Evolutionary conservation across 805 yeast genomes (phyloP).

Genomic region (Teunomyces aglyptinius): DNA sequence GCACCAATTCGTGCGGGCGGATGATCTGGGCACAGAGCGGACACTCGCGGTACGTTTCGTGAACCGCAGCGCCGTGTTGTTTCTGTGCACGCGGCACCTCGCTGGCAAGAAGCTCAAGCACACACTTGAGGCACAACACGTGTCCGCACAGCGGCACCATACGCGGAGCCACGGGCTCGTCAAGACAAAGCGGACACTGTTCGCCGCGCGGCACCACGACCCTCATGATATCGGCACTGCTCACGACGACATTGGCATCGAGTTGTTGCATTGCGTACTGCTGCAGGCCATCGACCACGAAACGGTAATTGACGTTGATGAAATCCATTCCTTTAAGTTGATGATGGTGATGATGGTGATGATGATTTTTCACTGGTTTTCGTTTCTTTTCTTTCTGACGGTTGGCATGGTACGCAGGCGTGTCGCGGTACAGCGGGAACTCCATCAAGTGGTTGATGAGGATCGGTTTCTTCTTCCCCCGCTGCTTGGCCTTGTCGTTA

Average conservation of each 20-base stretch:
- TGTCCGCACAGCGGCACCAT: conserved; percentile 94
- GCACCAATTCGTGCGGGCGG: conserved; percentile 56
- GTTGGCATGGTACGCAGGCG: conserved; percentile 23
- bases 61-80: conserved; percentile 32
- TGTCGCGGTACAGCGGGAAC: conserved; percentile 44
- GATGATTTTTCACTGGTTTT: not conserved
- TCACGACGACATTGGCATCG: conserved; percentile 77
- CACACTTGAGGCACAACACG: conserved; percentile 79
- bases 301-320: conserved; percentile 80
- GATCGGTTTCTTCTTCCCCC: conserved; percentile 35
- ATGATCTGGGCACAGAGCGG: conserved; percentile 70
- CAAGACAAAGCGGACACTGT: conserved; percentile 91
- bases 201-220: conserved; percentile 74
- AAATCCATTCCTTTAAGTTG: conserved; percentile 54
- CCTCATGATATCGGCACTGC: conserved; percentile 58
- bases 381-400: not conserved
- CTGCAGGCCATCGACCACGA: conserved; percentile 67
- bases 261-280: conserved; percentile 55
- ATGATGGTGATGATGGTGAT: conserved; percentile 2
- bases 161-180: conserved; percentile 84
- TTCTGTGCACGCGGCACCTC: conserved; percentile 40
- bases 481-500: not conserved
- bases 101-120: conserved; percentile 66
- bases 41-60: conserved; percentile 62
- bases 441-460: conserved; percentile 67